Base-by-base conservation (phyloP, 805 yeast species). In the Isabelozyma rhagii region DNA sequence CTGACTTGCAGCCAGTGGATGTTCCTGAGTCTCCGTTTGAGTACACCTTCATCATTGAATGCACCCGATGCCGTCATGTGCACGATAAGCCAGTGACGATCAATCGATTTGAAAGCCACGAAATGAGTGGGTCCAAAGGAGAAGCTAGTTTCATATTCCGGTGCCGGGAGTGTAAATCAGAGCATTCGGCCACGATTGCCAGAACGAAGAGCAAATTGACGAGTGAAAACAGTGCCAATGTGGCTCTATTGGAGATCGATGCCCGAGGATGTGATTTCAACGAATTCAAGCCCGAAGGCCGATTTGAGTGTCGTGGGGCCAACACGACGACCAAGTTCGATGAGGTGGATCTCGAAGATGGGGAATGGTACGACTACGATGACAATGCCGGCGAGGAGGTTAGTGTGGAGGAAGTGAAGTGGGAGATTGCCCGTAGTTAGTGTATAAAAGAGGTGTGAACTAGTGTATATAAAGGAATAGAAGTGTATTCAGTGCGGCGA, bases 321-420 rank as follows among this genome's bases (percentile, higher is more conserved):
- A 83, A 80, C 11, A 64, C 80, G 2, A 66, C 69, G 10, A 74
- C 86, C 8, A 66, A 63, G 47, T 89, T 87, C 60, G 61, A 61
- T 5, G 89, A 87, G 28, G 79, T 90, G 25, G 94, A 87, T 49
- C 71, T 47, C 28, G 79, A 75, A 38, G 97, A 89, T 25, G 83
- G 81, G 47, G 98, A 94, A 63, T 92, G 97, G 92, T 94, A 85
- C 63, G 99, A 94, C 60, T 94, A 92, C 62, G 98, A 94, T 64
- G 98, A 94, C 49, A 81, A 83, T 55, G 84, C 87, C 7, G 80
- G 82, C 10, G 80, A 74, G 41, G 97, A 93, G 66, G 97, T 91
- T 15, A 82, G 92, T 18, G 79, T 94, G 13, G 83, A 87, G 1
- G 92, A 89, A 3, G 74, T 83, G n/a, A 62, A 68, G 42, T 92